These are phyloP conservation scores for Trypanosoma mega DNA, from an alignment of 208 protist species.

Conservation along the genomic window DNA sequence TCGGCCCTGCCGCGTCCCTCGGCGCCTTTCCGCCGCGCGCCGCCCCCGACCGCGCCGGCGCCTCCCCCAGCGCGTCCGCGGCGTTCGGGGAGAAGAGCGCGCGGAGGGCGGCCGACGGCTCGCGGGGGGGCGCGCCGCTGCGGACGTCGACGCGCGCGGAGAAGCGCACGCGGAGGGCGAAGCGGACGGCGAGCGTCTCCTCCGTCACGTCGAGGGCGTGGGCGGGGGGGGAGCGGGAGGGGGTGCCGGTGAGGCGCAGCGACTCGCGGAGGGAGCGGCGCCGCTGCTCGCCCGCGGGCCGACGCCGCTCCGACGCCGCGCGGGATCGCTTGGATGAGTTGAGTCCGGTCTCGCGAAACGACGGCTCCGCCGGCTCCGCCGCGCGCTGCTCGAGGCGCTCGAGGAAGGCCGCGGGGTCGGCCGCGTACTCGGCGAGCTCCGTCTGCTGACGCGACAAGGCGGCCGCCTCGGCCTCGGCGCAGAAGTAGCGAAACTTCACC, in stretches of 20 bases:
- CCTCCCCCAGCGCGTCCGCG: conserved; percentile 2
- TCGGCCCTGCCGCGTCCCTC: conserved; percentile 26
- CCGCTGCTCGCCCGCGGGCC: neutral
- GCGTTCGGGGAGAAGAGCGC: neutral
- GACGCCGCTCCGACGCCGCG: neutral
- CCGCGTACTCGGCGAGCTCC: conserved; percentile 37
- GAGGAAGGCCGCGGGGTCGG: conserved; percentile 41
- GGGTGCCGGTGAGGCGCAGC: neutral
- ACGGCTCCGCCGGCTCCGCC: conserved; percentile 9
- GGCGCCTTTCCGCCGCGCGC: conserved; percentile 5
- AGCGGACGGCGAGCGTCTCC: conserved; percentile 30
- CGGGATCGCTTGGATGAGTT: neutral
- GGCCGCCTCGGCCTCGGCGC: conserved; percentile 29
- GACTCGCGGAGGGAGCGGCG: too few relatives aligned
- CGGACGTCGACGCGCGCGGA: conserved; percentile 53
- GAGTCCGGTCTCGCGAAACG: neutral
- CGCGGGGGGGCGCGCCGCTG: conserved; percentile 26
- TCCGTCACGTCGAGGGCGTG: conserved; percentile 42
- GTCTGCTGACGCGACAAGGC: conserved; percentile 19
- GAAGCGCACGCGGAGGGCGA: conserved; percentile 46
- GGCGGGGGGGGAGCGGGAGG: conserved; percentile 1
- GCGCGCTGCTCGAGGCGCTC: conserved; percentile 31
- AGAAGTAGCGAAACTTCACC: conserved; percentile 32
- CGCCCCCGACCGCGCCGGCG: neutral
- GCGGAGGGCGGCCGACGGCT: conserved; percentile 20